Evolutionary conservation across 129 eudicot species (phyloP), one percentile per base, ranked within the genome.

Genomic region (Flaveria trinervia): DNA sequence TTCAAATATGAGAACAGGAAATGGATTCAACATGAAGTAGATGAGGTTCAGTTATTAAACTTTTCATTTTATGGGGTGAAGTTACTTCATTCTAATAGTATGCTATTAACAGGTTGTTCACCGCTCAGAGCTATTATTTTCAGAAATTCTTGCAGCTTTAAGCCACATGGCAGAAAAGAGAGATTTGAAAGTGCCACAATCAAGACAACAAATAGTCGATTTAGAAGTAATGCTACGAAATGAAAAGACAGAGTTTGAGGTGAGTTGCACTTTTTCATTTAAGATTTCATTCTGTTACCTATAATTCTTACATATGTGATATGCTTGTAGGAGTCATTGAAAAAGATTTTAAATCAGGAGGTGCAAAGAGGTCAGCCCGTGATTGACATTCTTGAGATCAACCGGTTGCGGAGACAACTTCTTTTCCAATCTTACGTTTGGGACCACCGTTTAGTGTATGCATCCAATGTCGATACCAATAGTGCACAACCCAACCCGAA

Each of bases 231-330:
- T 87, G 88, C 64, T 94, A 75, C 90, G 85, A 73, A 86, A 84
- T 67, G 97, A 91, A 87, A 91, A 84, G 69, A 56, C 79, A 50
- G 97, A 91, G 84, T 91, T 95, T 83, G 87, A 89, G 96, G 99
- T 91, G 71, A 72, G 4, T 3, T 26, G 5, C 39, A 9, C 26
- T 22, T 44, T 74, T 20, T 59, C 41, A 23, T 57, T 22, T 57
- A 8, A 0, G 43, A 23, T 22, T 22, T 70, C 60, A 70, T 46
- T 30, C 67, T 39, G 18, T 72, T 39, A 13, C 77, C n/a, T 36
- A 13, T 72, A 33, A 0, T 52, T 54, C 30, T 69, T 30, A 59
- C 52, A 65, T 70, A 17, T 54, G 79, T 74, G 60, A n/a, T 59
- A 36, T 68, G 82, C 30, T 74, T 65, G 49, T 89, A 95, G 99